Evolutionary conservation across 371 early-diverging fungal genomes (phyloP).

Genomic region (Mucor irregularis): DNA sequence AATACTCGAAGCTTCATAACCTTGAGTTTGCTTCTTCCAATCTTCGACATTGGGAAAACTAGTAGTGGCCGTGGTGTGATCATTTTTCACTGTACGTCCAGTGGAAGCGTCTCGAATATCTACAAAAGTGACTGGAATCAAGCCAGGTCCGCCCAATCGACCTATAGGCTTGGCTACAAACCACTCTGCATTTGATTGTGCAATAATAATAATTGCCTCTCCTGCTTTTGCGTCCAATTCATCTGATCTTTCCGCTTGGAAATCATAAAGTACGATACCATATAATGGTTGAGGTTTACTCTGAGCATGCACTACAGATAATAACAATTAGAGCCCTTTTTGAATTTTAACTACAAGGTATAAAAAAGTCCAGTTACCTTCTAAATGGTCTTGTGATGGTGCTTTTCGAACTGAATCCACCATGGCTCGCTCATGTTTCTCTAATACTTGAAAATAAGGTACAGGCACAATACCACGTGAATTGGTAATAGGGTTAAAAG

Average conservation of each 20-base stretch:
- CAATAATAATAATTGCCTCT: slow-evolving; percentile 73
- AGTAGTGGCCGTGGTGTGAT: slow-evolving; percentile 47
- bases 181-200: slow-evolving; percentile 78
- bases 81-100: slow-evolving; percentile 28
- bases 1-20: slow-evolving; percentile 62
- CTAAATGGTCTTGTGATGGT: slow-evolving; percentile 31
- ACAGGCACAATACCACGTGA: slow-evolving; percentile 77
- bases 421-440: slow-evolving; percentile 39
- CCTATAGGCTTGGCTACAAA: slow-evolving; percentile 73
- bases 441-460: slow-evolving; percentile 71
- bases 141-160: slow-evolving; percentile 64
- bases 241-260: slow-evolving; percentile 69
- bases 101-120: slow-evolving; percentile 60
- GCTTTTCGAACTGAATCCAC: slow-evolving; percentile 8
- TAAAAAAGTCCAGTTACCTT: not conserved
- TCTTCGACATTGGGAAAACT: slow-evolving; percentile 71
- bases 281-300: slow-evolving; percentile 34
- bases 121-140: slow-evolving; percentile 76
- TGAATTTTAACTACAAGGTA: not conserved
- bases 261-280: slow-evolving; percentile 72
- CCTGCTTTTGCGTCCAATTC: slow-evolving; percentile 69
- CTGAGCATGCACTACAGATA: not conserved
- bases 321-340: no score
- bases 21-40: slow-evolving; percentile 71
- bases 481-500: slow-evolving; percentile 75